Base-by-base conservation (phyloP, 73 alveolate species). In the Blepharisma stoltei region DNA sequence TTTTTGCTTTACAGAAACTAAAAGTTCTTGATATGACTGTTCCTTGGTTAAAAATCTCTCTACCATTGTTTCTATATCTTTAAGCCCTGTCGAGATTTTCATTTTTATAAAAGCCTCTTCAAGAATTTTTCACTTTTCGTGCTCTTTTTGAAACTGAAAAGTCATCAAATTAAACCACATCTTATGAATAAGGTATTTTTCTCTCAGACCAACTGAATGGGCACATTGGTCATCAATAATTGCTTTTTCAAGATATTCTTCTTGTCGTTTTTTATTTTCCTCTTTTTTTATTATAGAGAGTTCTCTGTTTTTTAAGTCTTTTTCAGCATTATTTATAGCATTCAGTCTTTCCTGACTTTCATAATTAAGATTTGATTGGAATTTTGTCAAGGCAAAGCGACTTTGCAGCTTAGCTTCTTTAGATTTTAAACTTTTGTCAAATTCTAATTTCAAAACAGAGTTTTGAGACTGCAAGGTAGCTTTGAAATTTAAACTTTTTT, bases 81-180 rank as follows among this genome's bases (percentile, higher is more conserved):
- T 18, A 20, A 60, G 14, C 45, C 73, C 73, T 1, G 73, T 60
- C 14, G 37, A n/a, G 2, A 60, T n/a, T 60, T 60, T 60, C 46
- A 60, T 60, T 60, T 25, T 60, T 60, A 60, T 14, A 60, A 14
- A 25, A n/a, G 73, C 73, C 18, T 60, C 73, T 60, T 60, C 73
- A 60, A 18, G 23, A 14, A 8, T 14, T 25, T 60, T 60, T 18
- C 46, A 60, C 14, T 14, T 18, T n/a, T 38, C 23, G 14, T 60
- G 37, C 23, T 60, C 47, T 60, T 25, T 60, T 60, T 60, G 48
- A 25, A 60, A 60, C 5, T 38, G 37, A 9, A 60, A 60, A 60
- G 48, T 1, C 23, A 9, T 14, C 2, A 60, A 8, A 2, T n/a
- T 8, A 38, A 1, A 60, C 73, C 73, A 60, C n/a, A 60, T n/a